These are phyloP conservation scores for Ampelomyces quisqualis DNA, from an alignment of 2,329 filamentous ascomycete genomes.

Conservation along the genomic window DNA sequence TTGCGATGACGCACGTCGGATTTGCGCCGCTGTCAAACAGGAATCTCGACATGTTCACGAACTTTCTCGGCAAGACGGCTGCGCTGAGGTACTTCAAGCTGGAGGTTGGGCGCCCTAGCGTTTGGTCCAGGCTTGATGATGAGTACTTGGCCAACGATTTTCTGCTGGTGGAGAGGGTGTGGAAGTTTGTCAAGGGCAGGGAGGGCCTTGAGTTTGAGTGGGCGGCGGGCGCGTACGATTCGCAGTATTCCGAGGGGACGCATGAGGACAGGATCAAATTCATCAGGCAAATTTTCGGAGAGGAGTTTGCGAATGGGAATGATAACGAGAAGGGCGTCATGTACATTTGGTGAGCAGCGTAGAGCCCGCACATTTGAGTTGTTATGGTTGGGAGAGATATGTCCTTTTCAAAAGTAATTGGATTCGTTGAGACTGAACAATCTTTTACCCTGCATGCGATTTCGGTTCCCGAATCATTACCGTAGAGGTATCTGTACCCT, in stretches of 20 bases:
- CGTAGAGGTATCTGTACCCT: slow-evolving; percentile 31
- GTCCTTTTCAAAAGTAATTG: too few relatives aligned
- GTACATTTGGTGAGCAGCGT: not conserved
- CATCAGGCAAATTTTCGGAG: not conserved
- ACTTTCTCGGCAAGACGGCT: not conserved
- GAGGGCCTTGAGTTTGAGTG: not conserved
- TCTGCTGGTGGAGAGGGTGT: slow-evolving; percentile 7
- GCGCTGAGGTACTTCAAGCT: not conserved
- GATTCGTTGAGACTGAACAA: not conserved
- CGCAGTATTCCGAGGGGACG: not conserved
- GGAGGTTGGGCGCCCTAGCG: not conserved
- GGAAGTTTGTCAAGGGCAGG: slow-evolving; percentile 1
- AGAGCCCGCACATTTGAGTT: not conserved
- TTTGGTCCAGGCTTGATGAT: not conserved
- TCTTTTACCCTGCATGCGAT: not conserved
- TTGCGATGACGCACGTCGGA: slow-evolving; percentile 1
- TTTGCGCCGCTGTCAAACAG: not conserved
- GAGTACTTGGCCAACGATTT: not conserved
- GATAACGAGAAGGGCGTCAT: too few relatives aligned
- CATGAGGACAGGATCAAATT: not conserved
- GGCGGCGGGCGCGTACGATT: not conserved
- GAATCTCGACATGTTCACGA: not conserved
- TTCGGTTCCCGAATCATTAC: slow-evolving; percentile 33
- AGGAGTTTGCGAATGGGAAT: too few relatives aligned
- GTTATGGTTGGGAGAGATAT: too few relatives aligned